Percentiles rank a stretch among this genome's conserved stretches.
Conservation (phyloP, 208 protist genomes). For the Histomonas meleagridis region DNA sequence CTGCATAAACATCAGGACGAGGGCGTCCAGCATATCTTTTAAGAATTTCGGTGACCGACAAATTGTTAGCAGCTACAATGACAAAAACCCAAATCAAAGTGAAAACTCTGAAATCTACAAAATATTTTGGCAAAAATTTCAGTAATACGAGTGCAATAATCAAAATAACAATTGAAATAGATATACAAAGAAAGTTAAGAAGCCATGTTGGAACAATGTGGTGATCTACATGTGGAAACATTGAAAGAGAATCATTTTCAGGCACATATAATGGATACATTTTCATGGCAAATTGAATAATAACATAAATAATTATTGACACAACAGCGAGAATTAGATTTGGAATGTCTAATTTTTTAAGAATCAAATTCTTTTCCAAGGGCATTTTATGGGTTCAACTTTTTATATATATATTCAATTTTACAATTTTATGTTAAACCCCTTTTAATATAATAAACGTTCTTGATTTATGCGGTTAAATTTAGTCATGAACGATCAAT, state of each 20-base stretch:
- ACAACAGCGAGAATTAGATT: not conserved
- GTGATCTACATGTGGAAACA: not conserved
- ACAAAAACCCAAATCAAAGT: not conserved
- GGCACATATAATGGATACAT: constrained; percentile 1
- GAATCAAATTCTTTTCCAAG: no score
- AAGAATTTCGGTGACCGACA: not conserved
- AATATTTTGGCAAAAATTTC: not conserved
- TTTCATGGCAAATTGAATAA: not conserved
- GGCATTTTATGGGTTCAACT: no score
- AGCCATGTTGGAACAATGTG: not conserved
- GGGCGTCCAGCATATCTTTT: not conserved
- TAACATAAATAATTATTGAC: not conserved
- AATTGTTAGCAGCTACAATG: not conserved
- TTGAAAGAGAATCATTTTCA: not conserved
- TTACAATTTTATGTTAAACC: no score
- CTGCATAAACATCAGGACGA: not conserved
- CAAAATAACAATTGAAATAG: not conserved
- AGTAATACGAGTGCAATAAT: not conserved
- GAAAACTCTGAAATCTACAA: not conserved
- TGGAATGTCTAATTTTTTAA: not conserved
- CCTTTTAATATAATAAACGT: no score
- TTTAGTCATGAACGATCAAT: no score
- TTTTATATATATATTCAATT: no score
- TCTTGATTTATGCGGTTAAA: no score
- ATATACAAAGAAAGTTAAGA: not conserved